A percentile compares a stretch with the other conserved stretches of the same genome.
These are phyloP conservation scores for Glycyrrhiza uralensis DNA, from an alignment of 306 rosid species.

Conservation along the genomic window DNA sequence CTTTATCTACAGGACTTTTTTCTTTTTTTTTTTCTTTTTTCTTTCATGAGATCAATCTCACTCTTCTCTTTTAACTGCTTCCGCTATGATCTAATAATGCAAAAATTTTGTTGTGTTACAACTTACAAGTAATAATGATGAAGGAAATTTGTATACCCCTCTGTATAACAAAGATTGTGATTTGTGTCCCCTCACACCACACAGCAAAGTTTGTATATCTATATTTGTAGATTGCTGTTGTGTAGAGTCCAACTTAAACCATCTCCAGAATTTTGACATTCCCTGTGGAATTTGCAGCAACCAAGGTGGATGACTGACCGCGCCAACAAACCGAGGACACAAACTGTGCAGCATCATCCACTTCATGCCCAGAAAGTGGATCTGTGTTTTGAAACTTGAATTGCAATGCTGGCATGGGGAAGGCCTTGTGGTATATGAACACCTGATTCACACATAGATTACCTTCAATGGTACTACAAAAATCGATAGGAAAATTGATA, in stretches of 20 bases:
- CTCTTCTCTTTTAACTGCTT: slow-evolving; percentile 42
- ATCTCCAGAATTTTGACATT: slow-evolving; percentile 92
- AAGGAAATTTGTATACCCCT: slow-evolving; percentile 34
- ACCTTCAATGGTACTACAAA: slow-evolving; percentile 1
- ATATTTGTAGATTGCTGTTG: slow-evolving; percentile 14
- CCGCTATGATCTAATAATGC: slow-evolving; percentile 63
- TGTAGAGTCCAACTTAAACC: slow-evolving; percentile 48
- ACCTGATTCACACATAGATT: slow-evolving; percentile 54
- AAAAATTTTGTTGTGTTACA: slow-evolving; percentile 57
- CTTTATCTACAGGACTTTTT: slow-evolving; percentile 33
- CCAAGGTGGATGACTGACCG: slow-evolving; percentile 70
- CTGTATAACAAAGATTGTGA: slow-evolving; percentile 32
- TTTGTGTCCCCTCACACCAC: slow-evolving; percentile 30
- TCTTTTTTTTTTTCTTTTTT: background rate
- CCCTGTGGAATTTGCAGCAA: slow-evolving; percentile 94
- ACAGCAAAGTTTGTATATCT: slow-evolving; percentile 21
- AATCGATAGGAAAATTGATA: background rate
- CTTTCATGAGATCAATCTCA: slow-evolving; percentile 38
- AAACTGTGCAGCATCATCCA: slow-evolving; percentile 70
- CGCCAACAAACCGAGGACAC: slow-evolving; percentile 97
- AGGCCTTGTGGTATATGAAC: slow-evolving; percentile 93
- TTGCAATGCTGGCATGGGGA: slow-evolving; percentile 93
- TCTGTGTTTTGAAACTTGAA: slow-evolving; percentile 80
- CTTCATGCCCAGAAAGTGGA: slow-evolving; percentile 64
- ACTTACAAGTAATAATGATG: slow-evolving; percentile 41